Evolutionary conservation across 257 asterid genomes (phyloP), one percentile per base, ranked within the genome.

Genomic region (Pogostemon cablin): DNA sequence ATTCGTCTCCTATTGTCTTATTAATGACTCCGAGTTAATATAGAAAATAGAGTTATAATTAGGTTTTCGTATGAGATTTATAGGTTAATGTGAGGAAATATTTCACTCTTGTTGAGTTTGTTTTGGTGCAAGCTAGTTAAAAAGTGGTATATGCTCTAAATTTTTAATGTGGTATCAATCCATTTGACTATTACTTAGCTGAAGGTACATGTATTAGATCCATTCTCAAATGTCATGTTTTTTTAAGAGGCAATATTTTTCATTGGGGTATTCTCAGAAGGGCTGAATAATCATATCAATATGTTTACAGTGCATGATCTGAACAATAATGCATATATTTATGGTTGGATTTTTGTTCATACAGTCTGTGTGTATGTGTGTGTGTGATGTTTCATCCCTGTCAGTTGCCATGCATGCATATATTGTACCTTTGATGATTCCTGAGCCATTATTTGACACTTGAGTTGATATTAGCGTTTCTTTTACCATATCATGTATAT

Each of bases 361-460:
- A 50, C 53, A 9, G 3, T 47, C n/a, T n/a, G 53, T 47, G 32
- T 48, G 3, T 50, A 32, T 50, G 32, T 50, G 57, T n/a, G 25
- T 5, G 57, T 6, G 1, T 52, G 58, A 47, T 57, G n/a, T 44
- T 38, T 43, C 42, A 69, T 42, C 44, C 35, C 15, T 57, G 58
- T 35, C n/a, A n/a, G n/a, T n/a, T n/a, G n/a, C n/a, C 41, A 65
- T 41, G 65, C 50, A 9, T 49, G 40, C 1, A n/a, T 61, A 40
- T 54, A 20, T 46, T 44, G 17, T 62, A 32, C 54, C 12, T 63
- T 56, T 53, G 72, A 37, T 47, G 65, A 38, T 67, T 12, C 34
- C 56, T 64, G 64, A 55, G 32, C 63, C 43, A 41, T 34, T 49
- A 6, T 50, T 40, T 47, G 54, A 53, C 40, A 48, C 57, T 61